A percentile compares a stretch with the other conserved stretches of the same genome.
These are phyloP conservation scores for Prunella vulgaris DNA, from an alignment of 257 asterid species.

Conservation along the genomic window DNA sequence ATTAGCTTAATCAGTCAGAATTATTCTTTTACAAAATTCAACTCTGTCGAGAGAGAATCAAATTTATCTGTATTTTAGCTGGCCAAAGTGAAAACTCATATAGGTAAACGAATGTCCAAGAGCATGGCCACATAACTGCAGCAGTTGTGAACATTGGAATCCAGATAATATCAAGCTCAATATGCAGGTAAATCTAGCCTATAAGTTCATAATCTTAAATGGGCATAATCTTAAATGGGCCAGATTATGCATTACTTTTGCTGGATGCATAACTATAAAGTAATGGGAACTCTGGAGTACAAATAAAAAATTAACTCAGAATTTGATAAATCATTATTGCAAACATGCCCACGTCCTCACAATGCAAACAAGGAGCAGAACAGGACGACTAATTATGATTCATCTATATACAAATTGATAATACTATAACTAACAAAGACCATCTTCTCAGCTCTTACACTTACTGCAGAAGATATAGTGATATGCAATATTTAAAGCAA, in stretches of 20 bases:
- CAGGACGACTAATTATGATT: background rate
- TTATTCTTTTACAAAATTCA: background rate
- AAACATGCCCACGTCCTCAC: background rate
- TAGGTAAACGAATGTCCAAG: background rate
- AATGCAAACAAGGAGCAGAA: background rate
- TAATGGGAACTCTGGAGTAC: background rate
- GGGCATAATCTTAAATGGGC: background rate
- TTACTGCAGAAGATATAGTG: background rate
- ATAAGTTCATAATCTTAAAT: background rate
- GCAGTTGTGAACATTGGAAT: background rate
- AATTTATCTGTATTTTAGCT: background rate
- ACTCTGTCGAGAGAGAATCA: background rate
- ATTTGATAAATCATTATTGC: background rate
- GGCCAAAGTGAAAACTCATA: background rate
- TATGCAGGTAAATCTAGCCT: background rate
- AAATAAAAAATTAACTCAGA: background rate
- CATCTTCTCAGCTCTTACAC: background rate
- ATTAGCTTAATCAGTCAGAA: background rate
- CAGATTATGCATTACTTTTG: conserved; percentile 7
- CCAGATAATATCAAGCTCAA: background rate
- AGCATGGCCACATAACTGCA: background rate
- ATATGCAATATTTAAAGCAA: background rate
- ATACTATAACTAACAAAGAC: background rate
- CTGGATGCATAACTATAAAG: background rate
- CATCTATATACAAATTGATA: background rate